Base-by-base conservation (phyloP, 495 filamentous ascomycete genomes). In the Pyrenula massariospora region DNA sequence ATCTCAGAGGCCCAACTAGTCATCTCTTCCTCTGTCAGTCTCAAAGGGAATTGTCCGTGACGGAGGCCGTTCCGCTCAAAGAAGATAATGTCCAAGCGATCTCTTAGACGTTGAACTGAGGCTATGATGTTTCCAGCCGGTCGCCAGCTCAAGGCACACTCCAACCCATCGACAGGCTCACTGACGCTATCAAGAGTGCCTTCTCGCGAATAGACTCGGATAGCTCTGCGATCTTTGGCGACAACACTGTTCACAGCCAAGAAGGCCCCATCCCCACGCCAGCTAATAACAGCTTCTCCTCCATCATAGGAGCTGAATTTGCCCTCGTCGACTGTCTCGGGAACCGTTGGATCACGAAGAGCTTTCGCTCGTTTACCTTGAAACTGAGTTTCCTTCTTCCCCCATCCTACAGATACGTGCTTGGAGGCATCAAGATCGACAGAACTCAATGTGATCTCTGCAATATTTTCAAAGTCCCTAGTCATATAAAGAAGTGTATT, bases 401-500 rank as follows among this genome's bases (percentile, higher is more conserved):
- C 93, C 93, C 93, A 98, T 54, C 93, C 93, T 22, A 98, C 93
- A 20, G 91, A 95, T 49, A 98, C 93, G 79, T 98, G 93, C 66
- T 88, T 89, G 1, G 93, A 97, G 1, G 82, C 79, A 63, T 90
- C 84, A 55, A 96, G 73, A 68, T 98, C 93, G 22, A 89, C 86
- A 2, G 72, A 62, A 2, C 79, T 78, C 60, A 96, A 84, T 12
- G 75, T 75, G 57, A 87, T 77, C 62, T 88, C 84, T 5, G 83
- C 77, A 55, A 94, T 80, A 62, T 84, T 84, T 63, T 97, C 92
- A 61, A 96, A 95, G 48, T 84, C 83, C 58, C 91, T 78, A 20
- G 89, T 96, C 92, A 98, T 96, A 61, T 95, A 88, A 54, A 96
- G 70, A 36, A 94, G 74, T 2, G 91, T 95, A 57, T 80, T 78